Conservation (phyloP, 2,329 filamentous ascomycete genomes). For the Ceratocystis destructans region DNA sequence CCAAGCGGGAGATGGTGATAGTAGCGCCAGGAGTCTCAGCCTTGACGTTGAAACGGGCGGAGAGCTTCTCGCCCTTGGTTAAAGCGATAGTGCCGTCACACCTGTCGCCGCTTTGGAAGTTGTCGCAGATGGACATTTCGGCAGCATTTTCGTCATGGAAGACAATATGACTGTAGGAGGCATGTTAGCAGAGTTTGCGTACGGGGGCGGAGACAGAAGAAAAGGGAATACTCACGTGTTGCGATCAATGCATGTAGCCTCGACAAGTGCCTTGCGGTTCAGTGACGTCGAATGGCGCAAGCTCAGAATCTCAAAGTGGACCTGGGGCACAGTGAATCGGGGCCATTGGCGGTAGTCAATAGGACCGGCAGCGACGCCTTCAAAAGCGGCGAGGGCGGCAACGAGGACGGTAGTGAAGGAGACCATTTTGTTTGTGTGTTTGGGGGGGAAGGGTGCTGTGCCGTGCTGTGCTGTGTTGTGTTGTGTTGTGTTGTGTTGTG, state of each 20-base stretch:
- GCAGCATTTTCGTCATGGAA: conserved; percentile 38
- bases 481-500: conserved; percentile 3
- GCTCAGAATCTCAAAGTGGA: conserved; percentile 33
- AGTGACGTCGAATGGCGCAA: conserved; percentile 29
- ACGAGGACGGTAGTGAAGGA: conserved; percentile 25
- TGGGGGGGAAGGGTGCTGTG: conserved; percentile 8
- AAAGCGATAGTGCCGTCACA: conserved; percentile 33
- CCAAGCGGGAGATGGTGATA: conserved; percentile 39
- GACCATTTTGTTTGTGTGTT: conserved; percentile 25
- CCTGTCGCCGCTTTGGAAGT: conserved; percentile 35
- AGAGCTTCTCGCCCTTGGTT: conserved; percentile 35
- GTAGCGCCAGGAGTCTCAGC: conserved; percentile 31
- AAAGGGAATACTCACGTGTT: conserved; percentile 27
- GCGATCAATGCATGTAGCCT: conserved; percentile 31
- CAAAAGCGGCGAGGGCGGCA: conserved; percentile 25
- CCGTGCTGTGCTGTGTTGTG: conserved; percentile 8
- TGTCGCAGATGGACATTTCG: conserved; percentile 36
- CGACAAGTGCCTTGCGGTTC: conserved; percentile 31
- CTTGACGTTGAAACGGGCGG: conserved; percentile 35
- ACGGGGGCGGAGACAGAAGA: neutral
- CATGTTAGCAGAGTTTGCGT: conserved; percentile 12
- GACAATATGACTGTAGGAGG: conserved; percentile 27
- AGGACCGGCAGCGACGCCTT: conserved; percentile 26
- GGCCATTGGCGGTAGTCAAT: conserved; percentile 26
- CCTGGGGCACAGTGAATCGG: conserved; percentile 29